Conservation (phyloP, 2,329 filamentous ascomycete genomes). For the Ophiosphaerella herpotricha region DNA sequence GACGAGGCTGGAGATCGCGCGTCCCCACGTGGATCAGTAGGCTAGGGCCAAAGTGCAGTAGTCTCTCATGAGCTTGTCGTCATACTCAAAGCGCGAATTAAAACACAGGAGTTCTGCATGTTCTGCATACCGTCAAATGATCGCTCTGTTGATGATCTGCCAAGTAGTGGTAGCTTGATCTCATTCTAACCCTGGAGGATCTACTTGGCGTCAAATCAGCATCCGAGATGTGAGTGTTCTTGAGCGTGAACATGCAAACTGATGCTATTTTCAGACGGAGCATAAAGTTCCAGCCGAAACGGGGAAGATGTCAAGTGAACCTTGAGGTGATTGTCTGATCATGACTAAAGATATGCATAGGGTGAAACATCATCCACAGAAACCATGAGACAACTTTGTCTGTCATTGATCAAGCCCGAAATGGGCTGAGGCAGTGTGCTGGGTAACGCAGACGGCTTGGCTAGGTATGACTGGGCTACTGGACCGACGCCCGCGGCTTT, state of each 20-base stretch:
- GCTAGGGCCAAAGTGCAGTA: slow-evolving; percentile 11
- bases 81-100: slow-evolving; percentile 29
- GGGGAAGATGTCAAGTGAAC: slow-evolving; percentile 16
- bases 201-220: slow-evolving; percentile 30
- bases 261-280: slow-evolving; percentile 40
- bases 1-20: slow-evolving; percentile 5
- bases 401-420: slow-evolving; percentile 10
- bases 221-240: slow-evolving; percentile 34
- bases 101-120: slow-evolving; percentile 34
- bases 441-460: background rate
- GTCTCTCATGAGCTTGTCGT: slow-evolving; percentile 20
- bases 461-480: background rate
- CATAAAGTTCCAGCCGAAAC: slow-evolving; percentile 17
- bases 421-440: background rate
- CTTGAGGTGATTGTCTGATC: slow-evolving; percentile 10
- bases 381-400: slow-evolving; percentile 4
- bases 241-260: slow-evolving; percentile 24
- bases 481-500: background rate
- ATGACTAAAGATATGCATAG: slow-evolving; percentile 18
- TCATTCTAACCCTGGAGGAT: slow-evolving; percentile 17
- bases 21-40: slow-evolving; percentile 13
- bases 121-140: slow-evolving; percentile 33
- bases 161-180: slow-evolving; percentile 15
- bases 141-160: slow-evolving; percentile 30
- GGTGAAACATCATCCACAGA: slow-evolving; percentile 23